Evolutionary conservation across 2,329 filamentous ascomycete species (phyloP), one percentile per base, ranked within the genome.

Genomic region (Cladophialophora yegresii): DNA sequence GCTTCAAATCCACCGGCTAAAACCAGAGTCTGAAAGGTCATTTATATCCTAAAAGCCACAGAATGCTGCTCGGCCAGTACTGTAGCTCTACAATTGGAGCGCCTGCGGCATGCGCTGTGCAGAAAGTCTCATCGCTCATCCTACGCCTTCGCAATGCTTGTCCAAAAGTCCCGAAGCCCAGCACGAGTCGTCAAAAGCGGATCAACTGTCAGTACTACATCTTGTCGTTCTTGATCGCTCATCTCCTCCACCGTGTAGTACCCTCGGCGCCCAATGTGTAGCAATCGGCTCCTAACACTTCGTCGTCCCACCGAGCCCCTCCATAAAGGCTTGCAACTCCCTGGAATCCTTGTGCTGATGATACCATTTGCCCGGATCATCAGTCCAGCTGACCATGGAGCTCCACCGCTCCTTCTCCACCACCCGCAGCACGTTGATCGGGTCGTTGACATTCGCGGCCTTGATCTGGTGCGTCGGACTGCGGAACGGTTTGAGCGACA

Each of bases 401-500:
- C 83, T 86, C 71, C 83, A 89, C 74, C 91, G 95, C 63, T 87
- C 82, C 72, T 89, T 87, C 47, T 88, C 82, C 74, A 90, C 84
- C 67, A 95, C 91, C 43, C 90, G 85, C 57, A 98, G 84, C 64
- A 96, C 85, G 69, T 92, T 95, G 70, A 88, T 87, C 4, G 90
- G 90, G 57, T 93, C 90, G 70, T 96, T 89, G 73, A 90, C 83
- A 72, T 92, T 95, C 69, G 90, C 82, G 16, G 81, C 80, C 62
- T 87, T 87, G 56, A 92, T 89, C 71, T 89, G 89, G 74, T 92
- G 89, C 68, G 89, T 87, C 55, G 89, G 87, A 50, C 91, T 87
- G 13, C 95, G 91, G 74, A 99, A 99, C 0, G 89, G 92, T 78
- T 95, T 96, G 64, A 99, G 83, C 58, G 92, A 96, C 49, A 98